Evolutionary conservation across 1,139 yeast genomes (phyloP).

Genomic region (Hyphopichia burtonii): DNA sequence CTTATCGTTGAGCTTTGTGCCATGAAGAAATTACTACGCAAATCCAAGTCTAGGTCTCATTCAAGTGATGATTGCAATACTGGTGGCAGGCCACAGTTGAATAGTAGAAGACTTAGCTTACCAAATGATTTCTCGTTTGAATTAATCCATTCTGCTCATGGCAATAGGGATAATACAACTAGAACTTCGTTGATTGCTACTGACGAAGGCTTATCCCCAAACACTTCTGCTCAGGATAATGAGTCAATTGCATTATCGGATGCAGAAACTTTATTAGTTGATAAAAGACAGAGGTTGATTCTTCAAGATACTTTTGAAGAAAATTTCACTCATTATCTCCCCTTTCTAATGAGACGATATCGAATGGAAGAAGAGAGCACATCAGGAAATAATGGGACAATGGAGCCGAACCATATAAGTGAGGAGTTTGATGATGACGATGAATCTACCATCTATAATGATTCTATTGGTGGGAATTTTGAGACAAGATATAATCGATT

Average conservation of each 20-base stretch:
- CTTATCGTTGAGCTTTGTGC: no score
- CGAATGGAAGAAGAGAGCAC: constrained; percentile 13
- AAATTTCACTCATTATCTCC: constrained; percentile 39
- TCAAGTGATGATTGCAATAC: background rate
- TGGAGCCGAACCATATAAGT: constrained; percentile 3
- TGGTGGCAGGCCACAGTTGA: background rate
- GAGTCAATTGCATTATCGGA: constrained; percentile 22
- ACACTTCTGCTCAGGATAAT: constrained; percentile 5
- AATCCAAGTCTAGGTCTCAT: background rate
- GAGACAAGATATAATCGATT: background rate
- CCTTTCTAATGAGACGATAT: constrained; percentile 32
- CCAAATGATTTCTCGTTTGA: constrained; percentile 3
- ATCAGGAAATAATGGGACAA: background rate
- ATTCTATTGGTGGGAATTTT: constrained; percentile 6
- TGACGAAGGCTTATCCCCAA: background rate
- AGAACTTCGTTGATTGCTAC: background rate
- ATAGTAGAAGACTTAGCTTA: background rate
- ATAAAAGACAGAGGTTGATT: constrained; percentile 22
- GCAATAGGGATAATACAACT: background rate
- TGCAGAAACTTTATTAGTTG: constrained; percentile 22
- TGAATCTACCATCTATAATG: constrained; percentile 22
- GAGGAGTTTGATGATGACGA: constrained; percentile 14
- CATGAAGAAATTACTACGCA: background rate
- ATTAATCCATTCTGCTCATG: background rate
- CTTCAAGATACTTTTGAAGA: constrained; percentile 37